These are phyloP conservation scores for Melanogaster broomeanus DNA, from an alignment of 768 basidiomycete genomes.

Conservation along the genomic window DNA sequence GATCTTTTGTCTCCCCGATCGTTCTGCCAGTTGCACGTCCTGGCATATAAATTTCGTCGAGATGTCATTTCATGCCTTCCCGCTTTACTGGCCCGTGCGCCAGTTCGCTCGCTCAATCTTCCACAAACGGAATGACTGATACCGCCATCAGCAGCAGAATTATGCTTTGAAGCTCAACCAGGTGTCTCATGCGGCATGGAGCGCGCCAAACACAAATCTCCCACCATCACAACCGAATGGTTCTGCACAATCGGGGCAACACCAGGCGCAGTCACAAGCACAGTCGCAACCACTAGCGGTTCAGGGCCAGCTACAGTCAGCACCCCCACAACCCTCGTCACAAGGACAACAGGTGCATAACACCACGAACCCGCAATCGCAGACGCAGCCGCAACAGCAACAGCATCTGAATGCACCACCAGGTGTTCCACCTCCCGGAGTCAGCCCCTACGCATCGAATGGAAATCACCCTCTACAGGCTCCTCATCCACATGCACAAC, in stretches of 20 bases:
- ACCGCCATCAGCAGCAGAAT: slow-evolving; percentile 45
- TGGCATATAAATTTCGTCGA: background rate
- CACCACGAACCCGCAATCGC: slow-evolving; percentile 35
- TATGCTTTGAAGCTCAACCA: slow-evolving; percentile 66
- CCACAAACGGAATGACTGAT: background rate
- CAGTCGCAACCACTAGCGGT: slow-evolving; percentile 23
- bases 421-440: slow-evolving; percentile 43
- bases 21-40: slow-evolving; percentile 1
- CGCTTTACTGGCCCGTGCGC: background rate
- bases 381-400: slow-evolving; percentile 37
- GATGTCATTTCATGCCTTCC: background rate
- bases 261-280: slow-evolving; percentile 25
- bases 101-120: background rate
- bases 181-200: slow-evolving; percentile 65
- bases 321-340: slow-evolving; percentile 25
- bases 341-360: slow-evolving; percentile 30
- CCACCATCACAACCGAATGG: slow-evolving; percentile 32
- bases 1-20: background rate
- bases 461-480: slow-evolving; percentile 37
- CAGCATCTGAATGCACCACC: slow-evolving; percentile 59
- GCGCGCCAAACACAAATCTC: slow-evolving; percentile 53
- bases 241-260: slow-evolving; percentile 20
- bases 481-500: slow-evolving; percentile 38
- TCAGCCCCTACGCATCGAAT: slow-evolving; percentile 36
- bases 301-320: slow-evolving; percentile 16